Conservation (phyloP, 2,329 filamentous ascomycete species). For the Fusarium haematococcum region DNA sequence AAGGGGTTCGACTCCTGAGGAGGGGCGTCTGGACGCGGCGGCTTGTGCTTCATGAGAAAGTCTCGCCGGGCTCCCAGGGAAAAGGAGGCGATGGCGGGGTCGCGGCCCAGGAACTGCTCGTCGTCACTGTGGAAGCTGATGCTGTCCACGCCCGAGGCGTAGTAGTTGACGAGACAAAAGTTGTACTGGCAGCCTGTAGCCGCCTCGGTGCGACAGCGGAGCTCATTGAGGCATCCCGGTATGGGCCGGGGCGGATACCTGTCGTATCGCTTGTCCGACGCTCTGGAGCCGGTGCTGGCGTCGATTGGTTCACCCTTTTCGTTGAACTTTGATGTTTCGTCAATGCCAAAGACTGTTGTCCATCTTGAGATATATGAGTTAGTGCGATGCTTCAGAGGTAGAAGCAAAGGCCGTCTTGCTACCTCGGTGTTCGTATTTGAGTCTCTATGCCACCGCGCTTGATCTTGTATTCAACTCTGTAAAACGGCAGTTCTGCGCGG, state of each 20-base stretch:
- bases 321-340: conserved; percentile 73
- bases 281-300: conserved; percentile 54
- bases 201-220: conserved; percentile 73
- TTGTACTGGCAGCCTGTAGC: conserved; percentile 78
- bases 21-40: conserved; percentile 54
- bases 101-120: conserved; percentile 77
- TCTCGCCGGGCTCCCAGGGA: conserved; percentile 78
- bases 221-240: conserved; percentile 74
- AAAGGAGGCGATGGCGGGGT: conserved; percentile 81
- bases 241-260: conserved; percentile 75
- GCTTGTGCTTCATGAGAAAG: conserved; percentile 85
- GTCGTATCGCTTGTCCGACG: conserved; percentile 64
- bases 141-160: conserved; percentile 79
- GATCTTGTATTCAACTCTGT: conserved; percentile 79
- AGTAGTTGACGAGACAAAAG: conserved; percentile 86
- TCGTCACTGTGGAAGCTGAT: conserved; percentile 86
- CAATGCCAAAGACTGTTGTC: conserved; percentile 69
- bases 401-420: background rate
- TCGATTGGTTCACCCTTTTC: conserved; percentile 57
- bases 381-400: background rate
- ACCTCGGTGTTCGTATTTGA: conserved; percentile 67
- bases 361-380: conserved; percentile 43
- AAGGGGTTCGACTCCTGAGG: conserved; percentile 51
- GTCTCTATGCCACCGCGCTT: conserved; percentile 73
- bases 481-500: conserved; percentile 78